Evolutionary conservation across 192 early-diverging fungal species (phyloP), one percentile per base, ranked within the genome.

Genomic region (Spinellus fusiger): DNA sequence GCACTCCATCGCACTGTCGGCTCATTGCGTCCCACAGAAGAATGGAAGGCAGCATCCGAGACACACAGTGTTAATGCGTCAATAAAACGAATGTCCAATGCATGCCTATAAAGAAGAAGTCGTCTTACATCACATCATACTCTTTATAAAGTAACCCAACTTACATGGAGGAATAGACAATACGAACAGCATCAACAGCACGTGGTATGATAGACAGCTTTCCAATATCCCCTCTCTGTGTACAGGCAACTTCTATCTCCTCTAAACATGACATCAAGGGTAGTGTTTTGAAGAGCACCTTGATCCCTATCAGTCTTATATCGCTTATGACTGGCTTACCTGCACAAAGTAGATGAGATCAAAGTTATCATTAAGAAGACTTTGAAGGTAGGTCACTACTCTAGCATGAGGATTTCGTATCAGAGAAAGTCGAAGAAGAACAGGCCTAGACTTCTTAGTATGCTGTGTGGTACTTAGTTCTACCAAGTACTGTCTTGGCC

Each of bases 111-210:
- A 23, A 33, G 2, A n/a, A 35, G 10, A 20, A 46, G 22, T 52
- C 52, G 4, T 52, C 38, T 40, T 15, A 40, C 10, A 40, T 15
- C 10, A 40, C n/a, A 29, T 33, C 52, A n/a, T 33, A 16, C 15
- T 16, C n/a, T 35, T 55, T 16, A 53, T 13, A 53, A 37, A 53
- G n/a, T 34, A 47, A 44, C 25, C 10, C 15, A 35, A 47, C 58
- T 59, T 73, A 73, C 71, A 59, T 46, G 22, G 71, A 49, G 47
- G 71, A 66, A 49, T 59, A 73, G 20, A 73, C 54, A 26, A 73
- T 38, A 12, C 71, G 65, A 12, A 64, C 65, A 48, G 62, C 50
- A 48, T 73, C 65, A 28, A 55, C 34, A 25, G 61, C 61, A 5
- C 66, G 65, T 7, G 71, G 71, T 32, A 73, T 67, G 59, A 73